These are phyloP conservation scores for Cyberlindnera misumaiensis DNA, from an alignment of 805 yeast species.

Conservation along the genomic window DNA sequence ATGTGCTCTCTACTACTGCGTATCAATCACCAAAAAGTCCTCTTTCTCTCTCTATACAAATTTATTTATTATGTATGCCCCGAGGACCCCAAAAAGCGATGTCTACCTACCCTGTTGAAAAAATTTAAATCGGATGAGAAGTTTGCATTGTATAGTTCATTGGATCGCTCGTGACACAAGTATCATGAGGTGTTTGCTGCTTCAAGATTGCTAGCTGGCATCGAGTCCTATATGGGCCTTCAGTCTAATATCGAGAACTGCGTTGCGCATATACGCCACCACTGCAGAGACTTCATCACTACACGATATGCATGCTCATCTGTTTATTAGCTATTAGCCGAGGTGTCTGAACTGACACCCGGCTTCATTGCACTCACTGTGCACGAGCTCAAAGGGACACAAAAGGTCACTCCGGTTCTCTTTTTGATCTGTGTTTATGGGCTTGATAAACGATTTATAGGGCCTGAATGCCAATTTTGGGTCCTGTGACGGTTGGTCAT, in stretches of 20 bases:
- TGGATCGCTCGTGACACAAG: too few relatives aligned
- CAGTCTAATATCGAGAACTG: too few relatives aligned
- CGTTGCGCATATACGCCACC: neutral
- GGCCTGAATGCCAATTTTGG: constrained; percentile 16
- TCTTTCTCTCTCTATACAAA: too few relatives aligned
- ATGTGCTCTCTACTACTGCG: too few relatives aligned
- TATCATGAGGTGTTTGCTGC: too few relatives aligned
- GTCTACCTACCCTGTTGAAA: too few relatives aligned
- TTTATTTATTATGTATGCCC: too few relatives aligned
- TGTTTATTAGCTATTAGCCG: neutral
- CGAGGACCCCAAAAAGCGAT: too few relatives aligned
- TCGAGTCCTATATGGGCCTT: too few relatives aligned
- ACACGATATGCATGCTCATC: neutral
- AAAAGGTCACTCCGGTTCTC: constrained; percentile 7
- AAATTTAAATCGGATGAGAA: neutral
- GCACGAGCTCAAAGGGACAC: constrained; percentile 20
- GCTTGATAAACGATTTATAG: constrained; percentile 11
- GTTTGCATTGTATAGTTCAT: neutral
- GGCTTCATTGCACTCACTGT: constrained; percentile 16
- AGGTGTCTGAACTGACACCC: constrained; percentile 21
- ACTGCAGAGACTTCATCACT: neutral
- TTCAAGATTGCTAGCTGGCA: too few relatives aligned
- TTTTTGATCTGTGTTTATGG: neutral
- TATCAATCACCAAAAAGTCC: too few relatives aligned
- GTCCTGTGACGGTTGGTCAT: constrained; percentile 8